Evolutionary conservation across 2,329 filamentous ascomycete species (phyloP).

Genomic region (Neopestalotiopsis sp.): DNA sequence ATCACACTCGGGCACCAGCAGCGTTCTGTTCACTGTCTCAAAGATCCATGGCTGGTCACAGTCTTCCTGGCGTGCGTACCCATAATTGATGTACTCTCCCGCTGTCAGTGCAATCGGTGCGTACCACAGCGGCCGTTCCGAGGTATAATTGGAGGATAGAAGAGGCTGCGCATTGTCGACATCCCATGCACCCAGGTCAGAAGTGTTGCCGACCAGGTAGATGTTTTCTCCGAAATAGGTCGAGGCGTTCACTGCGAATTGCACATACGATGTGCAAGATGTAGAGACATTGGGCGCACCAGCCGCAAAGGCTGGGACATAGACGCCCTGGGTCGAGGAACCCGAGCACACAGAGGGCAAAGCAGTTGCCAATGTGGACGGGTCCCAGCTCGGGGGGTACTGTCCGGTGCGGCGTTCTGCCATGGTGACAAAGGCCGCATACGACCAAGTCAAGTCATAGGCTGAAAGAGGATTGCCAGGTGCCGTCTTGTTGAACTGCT

Average conservation of each 20-base stretch:
- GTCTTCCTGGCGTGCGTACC: slow-evolving; percentile 51
- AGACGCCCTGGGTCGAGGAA: slow-evolving; percentile 33
- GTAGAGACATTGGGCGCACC: slow-evolving; percentile 40
- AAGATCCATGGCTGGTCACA: slow-evolving; percentile 48
- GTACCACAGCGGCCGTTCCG: slow-evolving; percentile 50
- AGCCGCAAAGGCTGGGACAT: slow-evolving; percentile 41
- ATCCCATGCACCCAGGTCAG: slow-evolving; percentile 50
- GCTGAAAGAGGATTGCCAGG: slow-evolving; percentile 48
- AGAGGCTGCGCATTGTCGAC: slow-evolving; percentile 44
- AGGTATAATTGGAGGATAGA: slow-evolving; percentile 47
- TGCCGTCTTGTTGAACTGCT: slow-evolving; percentile 52
- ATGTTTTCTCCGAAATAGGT: slow-evolving; percentile 55
- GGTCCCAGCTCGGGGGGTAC: slow-evolving; percentile 37
- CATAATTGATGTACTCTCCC: slow-evolving; percentile 49
- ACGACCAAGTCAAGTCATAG: slow-evolving; percentile 71
- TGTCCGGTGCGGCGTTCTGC: slow-evolving; percentile 43
- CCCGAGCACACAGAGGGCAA: slow-evolving; percentile 34
- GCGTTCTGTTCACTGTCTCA: slow-evolving; percentile 49
- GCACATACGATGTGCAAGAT: slow-evolving; percentile 42
- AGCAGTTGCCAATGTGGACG: slow-evolving; percentile 26
- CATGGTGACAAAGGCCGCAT: slow-evolving; percentile 63
- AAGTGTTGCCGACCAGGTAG: slow-evolving; percentile 48
- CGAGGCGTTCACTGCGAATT: slow-evolving; percentile 51
- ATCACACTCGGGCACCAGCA: slow-evolving; percentile 45
- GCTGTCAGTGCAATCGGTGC: slow-evolving; percentile 45